Conservation (phyloP, 345 rosid genomes). For the Eucalyptus tenuipes region DNA sequence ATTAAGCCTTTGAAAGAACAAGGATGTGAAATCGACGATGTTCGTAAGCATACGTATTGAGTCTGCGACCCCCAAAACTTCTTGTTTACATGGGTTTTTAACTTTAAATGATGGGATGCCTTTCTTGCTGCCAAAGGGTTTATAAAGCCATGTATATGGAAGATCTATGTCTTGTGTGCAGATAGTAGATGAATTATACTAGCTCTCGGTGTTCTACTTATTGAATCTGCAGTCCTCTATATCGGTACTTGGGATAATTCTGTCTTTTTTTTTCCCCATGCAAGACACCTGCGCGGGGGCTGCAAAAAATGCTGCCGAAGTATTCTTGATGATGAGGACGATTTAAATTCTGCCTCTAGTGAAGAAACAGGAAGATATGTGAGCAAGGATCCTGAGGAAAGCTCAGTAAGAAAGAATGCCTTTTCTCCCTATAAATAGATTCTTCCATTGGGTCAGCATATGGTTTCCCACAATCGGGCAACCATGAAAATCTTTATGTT, state of each 20-base stretch:
- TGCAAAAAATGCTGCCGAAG: constrained; percentile 46
- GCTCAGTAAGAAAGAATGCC: constrained; percentile 28
- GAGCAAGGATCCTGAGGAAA: constrained; percentile 34
- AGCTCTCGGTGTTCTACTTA: not conserved
- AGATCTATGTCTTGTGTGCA: not conserved
- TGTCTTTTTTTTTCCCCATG: not conserved
- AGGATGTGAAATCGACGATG: too few species aligned
- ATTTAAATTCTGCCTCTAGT: constrained; percentile 73
- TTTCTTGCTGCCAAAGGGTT: not conserved
- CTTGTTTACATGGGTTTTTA: not conserved
- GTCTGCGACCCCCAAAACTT: too few species aligned
- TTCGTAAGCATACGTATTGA: too few species aligned
- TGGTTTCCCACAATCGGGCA: not conserved
- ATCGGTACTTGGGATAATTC: not conserved
- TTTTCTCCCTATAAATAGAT: not conserved
- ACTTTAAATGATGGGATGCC: not conserved
- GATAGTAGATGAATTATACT: not conserved
- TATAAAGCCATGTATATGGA: not conserved
- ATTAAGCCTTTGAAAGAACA: too few species aligned
- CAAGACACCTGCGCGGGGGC: constrained; percentile 51
- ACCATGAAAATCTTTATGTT: too few species aligned
- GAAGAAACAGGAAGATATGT: constrained; percentile 44
- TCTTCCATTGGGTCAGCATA: not conserved
- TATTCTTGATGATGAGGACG: constrained; percentile 47
- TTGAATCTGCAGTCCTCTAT: not conserved